Evolutionary conservation across 1,139 yeast species (phyloP).

Genomic region (Pneumocystis canis): DNA sequence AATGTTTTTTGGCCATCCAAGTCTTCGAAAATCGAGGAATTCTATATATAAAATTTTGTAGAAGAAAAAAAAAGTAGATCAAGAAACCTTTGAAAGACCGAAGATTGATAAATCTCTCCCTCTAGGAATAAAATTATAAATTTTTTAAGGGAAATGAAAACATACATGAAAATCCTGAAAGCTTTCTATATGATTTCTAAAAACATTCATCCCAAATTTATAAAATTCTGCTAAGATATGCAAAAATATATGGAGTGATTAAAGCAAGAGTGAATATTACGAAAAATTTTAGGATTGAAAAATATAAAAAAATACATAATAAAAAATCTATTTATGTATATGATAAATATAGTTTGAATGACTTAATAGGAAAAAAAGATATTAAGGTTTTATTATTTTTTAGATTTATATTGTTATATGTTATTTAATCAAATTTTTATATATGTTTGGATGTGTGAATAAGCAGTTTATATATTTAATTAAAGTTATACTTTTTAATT

Average conservation of each 20-base stretch:
- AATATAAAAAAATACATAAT: background rate
- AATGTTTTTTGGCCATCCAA: slow-evolving; percentile 80
- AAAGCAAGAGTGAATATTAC: background rate
- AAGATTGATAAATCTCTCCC: slow-evolving; percentile 43
- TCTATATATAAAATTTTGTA: background rate
- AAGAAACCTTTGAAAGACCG: slow-evolving; percentile 64
- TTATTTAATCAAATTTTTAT: too few species aligned
- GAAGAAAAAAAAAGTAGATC: slow-evolving; percentile 9
- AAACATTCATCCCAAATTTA: background rate
- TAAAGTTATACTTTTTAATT: too few species aligned
- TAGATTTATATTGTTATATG: too few species aligned
- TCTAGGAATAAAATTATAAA: background rate
- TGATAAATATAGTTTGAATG: background rate
- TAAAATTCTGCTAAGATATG: background rate
- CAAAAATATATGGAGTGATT: background rate
- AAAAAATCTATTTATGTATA: background rate
- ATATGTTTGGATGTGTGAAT: too few species aligned
- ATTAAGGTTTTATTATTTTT: background rate
- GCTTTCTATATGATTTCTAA: background rate
- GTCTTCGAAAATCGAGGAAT: slow-evolving; percentile 75
- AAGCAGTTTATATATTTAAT: too few species aligned
- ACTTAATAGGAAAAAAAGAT: background rate
- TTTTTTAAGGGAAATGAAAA: background rate
- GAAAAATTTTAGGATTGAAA: background rate
- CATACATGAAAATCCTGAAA: background rate